Percentiles rank a stretch among this genome's conserved stretches.
These are phyloP conservation scores for Botrytis medusae DNA, from an alignment of 2,329 filamentous ascomycete species.

Conservation along the genomic window DNA sequence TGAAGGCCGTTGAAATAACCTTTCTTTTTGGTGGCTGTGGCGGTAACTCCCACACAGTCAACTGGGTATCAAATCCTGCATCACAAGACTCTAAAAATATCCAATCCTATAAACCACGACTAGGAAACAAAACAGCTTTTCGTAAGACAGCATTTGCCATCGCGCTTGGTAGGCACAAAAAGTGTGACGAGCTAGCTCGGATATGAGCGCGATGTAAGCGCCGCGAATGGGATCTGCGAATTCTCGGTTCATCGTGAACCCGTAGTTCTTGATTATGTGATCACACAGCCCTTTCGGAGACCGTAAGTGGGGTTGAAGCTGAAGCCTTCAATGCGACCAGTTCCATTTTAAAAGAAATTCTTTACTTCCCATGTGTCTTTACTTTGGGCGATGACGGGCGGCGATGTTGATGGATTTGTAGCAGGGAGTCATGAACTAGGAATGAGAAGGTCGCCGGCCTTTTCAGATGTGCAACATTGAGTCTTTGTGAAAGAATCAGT, in stretches of 20 bases:
- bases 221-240: not conserved
- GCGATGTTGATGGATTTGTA: not conserved
- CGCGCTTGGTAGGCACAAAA: not conserved
- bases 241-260: not conserved
- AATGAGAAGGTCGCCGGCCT: not conserved
- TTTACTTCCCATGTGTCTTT: not conserved
- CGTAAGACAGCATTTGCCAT: not conserved
- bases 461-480: not conserved
- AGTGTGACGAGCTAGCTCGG: not conserved
- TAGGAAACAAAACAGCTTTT: not conserved
- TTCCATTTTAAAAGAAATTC: not conserved
- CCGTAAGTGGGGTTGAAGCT: not conserved
- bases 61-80: not conserved
- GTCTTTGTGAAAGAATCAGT: not conserved
- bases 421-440: not conserved
- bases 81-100: not conserved
- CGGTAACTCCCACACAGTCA: not conserved
- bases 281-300: not conserved
- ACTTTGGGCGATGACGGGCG: not conserved
- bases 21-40: not conserved
- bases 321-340: not conserved
- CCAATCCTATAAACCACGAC: no score
- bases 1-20: not conserved
- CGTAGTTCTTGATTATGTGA: not conserved
- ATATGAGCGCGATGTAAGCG: not conserved